Evolutionary conservation across 2,329 filamentous ascomycete species (phyloP).

Genomic region (Phoma sp.): DNA sequence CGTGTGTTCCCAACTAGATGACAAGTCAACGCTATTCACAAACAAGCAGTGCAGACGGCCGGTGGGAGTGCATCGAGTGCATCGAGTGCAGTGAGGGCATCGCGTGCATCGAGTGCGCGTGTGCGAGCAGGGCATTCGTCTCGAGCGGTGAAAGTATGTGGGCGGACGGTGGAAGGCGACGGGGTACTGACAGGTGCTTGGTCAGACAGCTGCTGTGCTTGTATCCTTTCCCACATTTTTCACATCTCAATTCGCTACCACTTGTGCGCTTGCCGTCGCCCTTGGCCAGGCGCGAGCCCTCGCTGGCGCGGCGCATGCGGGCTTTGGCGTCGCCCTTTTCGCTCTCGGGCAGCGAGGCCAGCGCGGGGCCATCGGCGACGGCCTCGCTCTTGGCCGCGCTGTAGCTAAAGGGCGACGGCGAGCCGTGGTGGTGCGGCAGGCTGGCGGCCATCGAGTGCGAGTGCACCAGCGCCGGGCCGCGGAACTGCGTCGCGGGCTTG

Average conservation of each 20-base stretch:
- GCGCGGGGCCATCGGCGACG: constrained; percentile 72
- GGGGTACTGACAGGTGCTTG: constrained; percentile 98
- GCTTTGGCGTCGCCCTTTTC: constrained; percentile 59
- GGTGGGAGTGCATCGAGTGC: constrained; percentile 2
- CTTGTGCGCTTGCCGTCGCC: constrained; percentile 80
- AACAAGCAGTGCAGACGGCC: constrained; percentile 17
- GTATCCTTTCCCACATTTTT: constrained; percentile 99
- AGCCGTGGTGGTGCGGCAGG: constrained; percentile 66
- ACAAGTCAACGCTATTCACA: constrained; percentile 43
- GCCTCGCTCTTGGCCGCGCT: constrained; percentile 60
- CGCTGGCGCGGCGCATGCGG: constrained; percentile 74
- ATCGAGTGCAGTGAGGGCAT: constrained; percentile 1
- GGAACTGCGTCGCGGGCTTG: constrained; percentile 60
- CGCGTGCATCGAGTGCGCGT: constrained; percentile 3
- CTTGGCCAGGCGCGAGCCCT: constrained; percentile 83
- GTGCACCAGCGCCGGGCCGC: constrained; percentile 51
- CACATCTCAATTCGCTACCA: constrained; percentile 88
- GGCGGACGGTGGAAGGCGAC: constrained; percentile 51
- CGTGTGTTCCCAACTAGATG: constrained; percentile 94
- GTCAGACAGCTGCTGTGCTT: constrained; percentile 99
- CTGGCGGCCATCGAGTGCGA: constrained; percentile 69
- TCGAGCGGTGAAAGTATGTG: constrained; percentile 53
- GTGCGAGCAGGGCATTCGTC: constrained; percentile 46
- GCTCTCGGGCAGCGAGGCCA: constrained; percentile 56
- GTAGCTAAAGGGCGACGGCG: constrained; percentile 48